A percentile compares a stretch with the other conserved stretches of the same genome.
Conservation (phyloP, 805 yeast species). For the Isabelozyma gotoi region DNA sequence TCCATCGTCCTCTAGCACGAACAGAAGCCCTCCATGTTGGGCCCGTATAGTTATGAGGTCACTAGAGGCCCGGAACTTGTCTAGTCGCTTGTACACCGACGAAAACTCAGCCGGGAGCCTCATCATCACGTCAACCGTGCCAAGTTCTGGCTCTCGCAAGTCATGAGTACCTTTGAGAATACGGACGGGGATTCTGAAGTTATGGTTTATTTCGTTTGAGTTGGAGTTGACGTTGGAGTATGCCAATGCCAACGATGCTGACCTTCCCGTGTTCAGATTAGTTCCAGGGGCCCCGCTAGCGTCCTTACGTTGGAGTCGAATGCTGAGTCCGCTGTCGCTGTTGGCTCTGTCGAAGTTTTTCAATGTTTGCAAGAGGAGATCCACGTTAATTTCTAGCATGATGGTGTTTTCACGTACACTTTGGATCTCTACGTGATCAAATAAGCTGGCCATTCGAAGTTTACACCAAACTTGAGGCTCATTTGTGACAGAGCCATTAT, state of each 20-base stretch:
- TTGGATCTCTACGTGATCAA: conserved; percentile 50
- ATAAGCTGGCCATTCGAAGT: conserved; percentile 42
- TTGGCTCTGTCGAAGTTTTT: conserved; percentile 55
- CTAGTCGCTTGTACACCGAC: conserved; percentile 59
- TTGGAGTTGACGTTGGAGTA: conserved; percentile 47
- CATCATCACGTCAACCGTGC: conserved; percentile 56
- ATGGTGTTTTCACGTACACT: conserved; percentile 55
- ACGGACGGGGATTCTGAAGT: conserved; percentile 70
- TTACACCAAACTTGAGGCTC: conserved; percentile 75
- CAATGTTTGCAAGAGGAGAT: conserved; percentile 57
- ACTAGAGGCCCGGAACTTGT: conserved; percentile 50
- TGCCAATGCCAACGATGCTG: conserved; percentile 55
- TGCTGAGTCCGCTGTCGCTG: conserved; percentile 45
- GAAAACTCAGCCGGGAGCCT: conserved; percentile 49
- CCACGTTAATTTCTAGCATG: conserved; percentile 61
- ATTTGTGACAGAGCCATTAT: conserved; percentile 37
- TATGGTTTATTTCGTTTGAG: conserved; percentile 54
- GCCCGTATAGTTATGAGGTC: conserved; percentile 48
- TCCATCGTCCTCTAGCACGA: conserved; percentile 56
- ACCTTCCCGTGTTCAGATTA: conserved; percentile 28
- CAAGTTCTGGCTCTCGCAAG: conserved; percentile 60
- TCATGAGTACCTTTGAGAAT: conserved; percentile 56
- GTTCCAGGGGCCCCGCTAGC: conserved; percentile 20
- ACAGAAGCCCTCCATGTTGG: conserved; percentile 48
- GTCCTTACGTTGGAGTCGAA: conserved; percentile 51